Evolutionary conservation across 2,329 filamentous ascomycete species (phyloP).

Genomic region (Trichoderma polysporum): DNA sequence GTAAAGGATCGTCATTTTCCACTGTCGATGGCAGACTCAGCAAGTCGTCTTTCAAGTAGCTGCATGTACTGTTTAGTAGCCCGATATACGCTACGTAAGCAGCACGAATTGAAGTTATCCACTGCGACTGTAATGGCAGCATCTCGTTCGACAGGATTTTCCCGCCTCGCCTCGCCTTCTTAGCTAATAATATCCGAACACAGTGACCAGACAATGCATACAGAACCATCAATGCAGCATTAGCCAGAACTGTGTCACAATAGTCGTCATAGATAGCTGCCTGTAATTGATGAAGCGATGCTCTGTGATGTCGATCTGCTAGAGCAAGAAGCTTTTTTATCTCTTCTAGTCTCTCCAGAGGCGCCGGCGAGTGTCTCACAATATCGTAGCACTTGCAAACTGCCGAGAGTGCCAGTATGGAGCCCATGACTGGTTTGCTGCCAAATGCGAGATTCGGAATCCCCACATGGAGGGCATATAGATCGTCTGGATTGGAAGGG

Average conservation of each 20-base stretch:
- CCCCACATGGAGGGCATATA: conserved; percentile 1
- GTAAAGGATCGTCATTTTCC: background rate
- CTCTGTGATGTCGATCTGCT: conserved; percentile 2
- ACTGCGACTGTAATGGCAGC: conserved; percentile 10
- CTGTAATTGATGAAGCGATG: conserved; percentile 5
- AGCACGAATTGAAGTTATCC: conserved; percentile 15
- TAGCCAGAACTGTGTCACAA: background rate
- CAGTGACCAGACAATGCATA: conserved; percentile 6
- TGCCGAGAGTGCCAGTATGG: conserved; percentile 7
- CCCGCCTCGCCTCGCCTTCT: background rate
- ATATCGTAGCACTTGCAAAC: conserved; percentile 12
- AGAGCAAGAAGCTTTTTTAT: background rate
- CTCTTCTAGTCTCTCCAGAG: conserved; percentile 3
- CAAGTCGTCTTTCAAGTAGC: background rate
- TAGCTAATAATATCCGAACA: background rate
- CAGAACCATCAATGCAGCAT: conserved; percentile 12
- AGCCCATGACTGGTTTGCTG: conserved; percentile 8
- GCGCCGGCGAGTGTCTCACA: background rate
- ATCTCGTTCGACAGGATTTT: background rate
- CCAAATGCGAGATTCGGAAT: conserved; percentile 10
- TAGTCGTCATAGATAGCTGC: conserved; percentile 1
- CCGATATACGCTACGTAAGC: conserved; percentile 6
- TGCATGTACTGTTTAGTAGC: background rate
- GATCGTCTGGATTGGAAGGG: background rate
- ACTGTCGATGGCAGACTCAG: background rate